These are phyloP conservation scores for Pichia norvegensis DNA, from an alignment of 1,139 yeast genomes.

Conservation along the genomic window DNA sequence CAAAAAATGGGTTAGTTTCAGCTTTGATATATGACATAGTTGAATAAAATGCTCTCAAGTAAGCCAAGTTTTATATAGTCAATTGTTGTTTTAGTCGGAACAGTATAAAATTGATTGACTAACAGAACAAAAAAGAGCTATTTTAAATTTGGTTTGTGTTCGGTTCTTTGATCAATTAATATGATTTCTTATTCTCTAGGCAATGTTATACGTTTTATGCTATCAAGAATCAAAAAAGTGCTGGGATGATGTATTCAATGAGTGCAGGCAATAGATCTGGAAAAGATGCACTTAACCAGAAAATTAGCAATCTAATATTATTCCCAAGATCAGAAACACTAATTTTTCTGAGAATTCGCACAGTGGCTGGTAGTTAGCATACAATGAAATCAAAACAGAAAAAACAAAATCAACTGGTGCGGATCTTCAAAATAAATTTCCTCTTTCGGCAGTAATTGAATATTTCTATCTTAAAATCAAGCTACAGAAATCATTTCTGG, in stretches of 20 bases:
- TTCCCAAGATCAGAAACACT: not conserved
- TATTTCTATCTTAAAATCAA: not conserved
- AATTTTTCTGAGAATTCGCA: not conserved
- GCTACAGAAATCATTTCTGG: no score
- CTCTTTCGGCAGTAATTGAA: constrained; percentile 1
- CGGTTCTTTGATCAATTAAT: not conserved
- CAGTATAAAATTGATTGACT: not conserved
- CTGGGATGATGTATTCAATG: not conserved
- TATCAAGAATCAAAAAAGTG: no score
- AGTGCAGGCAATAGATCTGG: not conserved
- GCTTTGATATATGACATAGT: constrained; percentile 5
- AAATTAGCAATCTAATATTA: not conserved
- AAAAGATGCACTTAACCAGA: not conserved
- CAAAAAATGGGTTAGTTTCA: constrained; percentile 8
- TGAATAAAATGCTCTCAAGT: not conserved
- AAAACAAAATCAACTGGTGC: not conserved
- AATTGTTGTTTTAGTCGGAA: not conserved
- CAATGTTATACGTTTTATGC: no score
- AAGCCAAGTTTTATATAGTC: not conserved
- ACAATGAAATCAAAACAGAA: constrained; percentile 5
- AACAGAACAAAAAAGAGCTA: not conserved
- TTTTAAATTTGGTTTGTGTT: not conserved
- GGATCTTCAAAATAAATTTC: not conserved
- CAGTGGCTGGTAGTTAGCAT: constrained; percentile 1
- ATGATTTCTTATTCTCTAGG: not conserved